Base-by-base conservation (phyloP, 2,329 filamentous ascomycete species). In the Hirsutella minnesotensis region DNA sequence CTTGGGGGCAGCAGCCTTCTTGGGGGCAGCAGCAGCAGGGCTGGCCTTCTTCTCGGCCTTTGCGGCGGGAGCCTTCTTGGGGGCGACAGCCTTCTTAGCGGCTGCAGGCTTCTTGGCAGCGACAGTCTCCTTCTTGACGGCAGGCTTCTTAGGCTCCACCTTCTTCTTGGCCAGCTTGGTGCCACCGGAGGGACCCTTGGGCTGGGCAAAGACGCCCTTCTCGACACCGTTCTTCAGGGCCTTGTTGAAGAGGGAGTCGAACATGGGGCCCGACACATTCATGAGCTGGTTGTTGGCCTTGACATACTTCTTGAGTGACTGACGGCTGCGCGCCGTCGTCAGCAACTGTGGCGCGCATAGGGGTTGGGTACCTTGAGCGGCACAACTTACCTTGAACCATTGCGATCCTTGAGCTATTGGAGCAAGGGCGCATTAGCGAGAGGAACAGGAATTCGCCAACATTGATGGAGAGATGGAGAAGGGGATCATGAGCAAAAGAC, bases 141-240 rank as follows among this genome's bases (percentile, higher is more conserved):
- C 58, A 38, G 55, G 51, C 56, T 62, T 62, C 60, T 66, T 66
- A 41, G 61, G 53, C 51, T 64, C 61, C 19, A 58, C 55, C 51
- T 72, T 64, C 72, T 87, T 88, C 80, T 90, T 90, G 46, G 83
- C 83, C 47, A 95, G 81, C 82, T 95, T 95, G 66, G 92, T 87
- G 53, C 86, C 84, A 47, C 88, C 88, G 50, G 88, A 95, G 46
- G 86, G 75, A 56, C 87, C 88, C 79, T 95, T 95, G 58, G 88
- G 89, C 64, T 90, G 87, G 59, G 81, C 75, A 61, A 95, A 95
- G 56, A 85, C 75, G 49, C 85, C 86, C 73, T 83, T 88, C 58
- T 94, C 86, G 55, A 89, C 87, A 63, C 88, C 88, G 46, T 72
- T 68, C 67, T 83, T 79, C 60, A 94, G 73, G 42, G 86, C 86